These are phyloP conservation scores for Pythium phragmitis DNA, from an alignment of 352 stramenopile genomes.

Conservation along the genomic window DNA sequence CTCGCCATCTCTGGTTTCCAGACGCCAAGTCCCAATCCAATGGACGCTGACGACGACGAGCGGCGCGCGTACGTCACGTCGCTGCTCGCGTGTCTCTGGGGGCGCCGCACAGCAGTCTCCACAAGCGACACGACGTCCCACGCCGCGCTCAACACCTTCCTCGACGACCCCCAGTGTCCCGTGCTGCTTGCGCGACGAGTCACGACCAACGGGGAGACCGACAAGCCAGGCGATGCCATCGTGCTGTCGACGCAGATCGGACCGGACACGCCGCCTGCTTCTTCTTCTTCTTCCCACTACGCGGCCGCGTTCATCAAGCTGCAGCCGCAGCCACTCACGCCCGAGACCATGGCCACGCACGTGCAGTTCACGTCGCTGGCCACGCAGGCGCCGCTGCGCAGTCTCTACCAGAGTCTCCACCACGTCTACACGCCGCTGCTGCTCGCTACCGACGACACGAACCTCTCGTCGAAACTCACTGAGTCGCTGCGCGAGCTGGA, in stretches of 20 bases:
- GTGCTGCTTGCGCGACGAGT: slow-evolving; percentile 57
- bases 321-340: slow-evolving; percentile 41
- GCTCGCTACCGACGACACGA: slow-evolving; percentile 47
- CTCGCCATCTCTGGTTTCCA: background rate
- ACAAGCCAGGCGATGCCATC: slow-evolving; percentile 22
- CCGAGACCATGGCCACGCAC: slow-evolving; percentile 69
- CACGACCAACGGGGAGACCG: slow-evolving; percentile 1
- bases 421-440: slow-evolving; percentile 82
- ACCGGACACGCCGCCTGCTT: slow-evolving; percentile 11
- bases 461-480: slow-evolving; percentile 79
- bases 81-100: slow-evolving; percentile 67
- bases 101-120: slow-evolving; percentile 37
- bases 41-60: slow-evolving; percentile 40
- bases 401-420: slow-evolving; percentile 79
- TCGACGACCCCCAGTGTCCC: slow-evolving; percentile 65
- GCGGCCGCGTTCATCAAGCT: slow-evolving; percentile 74
- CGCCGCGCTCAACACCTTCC: slow-evolving; percentile 57
- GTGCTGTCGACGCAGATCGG: slow-evolving; percentile 35
- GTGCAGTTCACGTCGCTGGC: slow-evolving; percentile 70
- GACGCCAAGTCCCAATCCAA: background rate
- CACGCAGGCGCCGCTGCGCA: slow-evolving; percentile 64
- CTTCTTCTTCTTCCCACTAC: slow-evolving; percentile 8
- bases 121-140: slow-evolving; percentile 36
- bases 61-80: slow-evolving; percentile 57
- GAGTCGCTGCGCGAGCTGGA: slow-evolving; percentile 80